These are phyloP conservation scores for Leccinum pellstonianum DNA, from an alignment of 768 basidiomycete genomes.

Conservation along the genomic window DNA sequence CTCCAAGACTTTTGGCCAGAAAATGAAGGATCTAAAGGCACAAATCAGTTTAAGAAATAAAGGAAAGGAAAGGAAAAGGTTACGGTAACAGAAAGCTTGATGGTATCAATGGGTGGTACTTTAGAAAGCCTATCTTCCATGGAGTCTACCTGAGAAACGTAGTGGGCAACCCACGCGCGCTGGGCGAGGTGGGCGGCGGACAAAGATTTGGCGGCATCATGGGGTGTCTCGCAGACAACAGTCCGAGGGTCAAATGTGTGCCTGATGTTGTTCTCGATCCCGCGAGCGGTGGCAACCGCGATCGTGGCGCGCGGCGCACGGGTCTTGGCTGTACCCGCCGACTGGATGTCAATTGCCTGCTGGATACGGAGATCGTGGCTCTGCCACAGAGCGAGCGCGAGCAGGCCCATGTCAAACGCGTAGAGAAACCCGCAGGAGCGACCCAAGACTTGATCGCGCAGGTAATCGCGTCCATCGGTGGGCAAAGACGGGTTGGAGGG, in stretches of 20 bases:
- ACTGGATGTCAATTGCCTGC: too few relatives aligned
- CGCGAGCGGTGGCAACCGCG: slow-evolving; percentile 10
- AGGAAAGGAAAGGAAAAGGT: background rate
- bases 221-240: slow-evolving; percentile 2
- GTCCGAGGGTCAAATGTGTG: slow-evolving; percentile 6
- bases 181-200: slow-evolving; percentile 24
- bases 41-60: background rate
- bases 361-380: slow-evolving; percentile 16
- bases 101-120: slow-evolving; percentile 29
- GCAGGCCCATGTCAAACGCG: slow-evolving; percentile 30
- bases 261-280: slow-evolving; percentile 17
- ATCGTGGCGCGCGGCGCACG: slow-evolving; percentile 25
- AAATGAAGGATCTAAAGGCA: slow-evolving; percentile 25
- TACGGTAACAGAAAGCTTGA: slow-evolving; percentile 24
- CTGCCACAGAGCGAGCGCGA: slow-evolving; percentile 33
- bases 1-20: slow-evolving; percentile 25
- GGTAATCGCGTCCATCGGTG: slow-evolving; percentile 25
- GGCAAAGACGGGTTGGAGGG: slow-evolving; percentile 18
- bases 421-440: slow-evolving; percentile 29
- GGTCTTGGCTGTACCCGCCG: background rate
- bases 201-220: background rate
- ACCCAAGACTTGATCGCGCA: slow-evolving; percentile 30
- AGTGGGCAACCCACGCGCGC: slow-evolving; percentile 34
- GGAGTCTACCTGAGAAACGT: slow-evolving; percentile 22
- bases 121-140: slow-evolving; percentile 24